These are phyloP conservation scores for Pinus albicaulis DNA, from an alignment of 75 land plant species.

Conservation along the genomic window DNA sequence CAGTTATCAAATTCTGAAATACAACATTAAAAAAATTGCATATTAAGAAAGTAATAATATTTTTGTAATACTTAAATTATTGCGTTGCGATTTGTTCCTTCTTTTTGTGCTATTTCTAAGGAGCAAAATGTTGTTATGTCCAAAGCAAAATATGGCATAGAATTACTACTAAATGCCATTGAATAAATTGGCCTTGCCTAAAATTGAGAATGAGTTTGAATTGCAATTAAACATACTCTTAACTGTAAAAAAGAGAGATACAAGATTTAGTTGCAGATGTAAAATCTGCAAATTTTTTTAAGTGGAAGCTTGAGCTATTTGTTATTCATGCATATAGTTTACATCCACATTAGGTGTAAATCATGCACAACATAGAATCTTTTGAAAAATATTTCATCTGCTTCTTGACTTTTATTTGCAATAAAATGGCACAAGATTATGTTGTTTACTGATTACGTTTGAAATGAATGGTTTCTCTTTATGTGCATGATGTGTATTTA, in stretches of 20 bases:
- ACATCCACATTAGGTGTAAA: background rate
- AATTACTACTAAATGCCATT: background rate
- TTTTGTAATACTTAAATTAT: background rate
- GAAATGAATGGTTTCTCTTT: too few relatives aligned
- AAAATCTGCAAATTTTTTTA: background rate
- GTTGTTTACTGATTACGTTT: background rate
- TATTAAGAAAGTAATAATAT: background rate
- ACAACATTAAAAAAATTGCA: background rate
- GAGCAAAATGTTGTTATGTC: background rate
- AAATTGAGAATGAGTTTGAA: background rate
- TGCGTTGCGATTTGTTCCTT: background rate
- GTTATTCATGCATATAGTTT: background rate
- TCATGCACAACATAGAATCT: background rate
- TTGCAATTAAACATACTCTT: background rate
- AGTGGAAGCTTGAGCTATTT: too few relatives aligned
- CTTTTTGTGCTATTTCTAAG: background rate
- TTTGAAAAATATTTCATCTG: background rate
- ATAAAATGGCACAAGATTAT: background rate
- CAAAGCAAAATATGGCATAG: background rate
- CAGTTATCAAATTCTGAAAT: background rate
- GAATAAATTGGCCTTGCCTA: background rate
- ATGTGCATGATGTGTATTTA: background rate
- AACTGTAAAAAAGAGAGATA: background rate
- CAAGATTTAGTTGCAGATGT: background rate
- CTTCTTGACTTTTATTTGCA: background rate